Evolutionary conservation across 1,139 yeast species (phyloP).

Genomic region (Taphrina sp.): DNA sequence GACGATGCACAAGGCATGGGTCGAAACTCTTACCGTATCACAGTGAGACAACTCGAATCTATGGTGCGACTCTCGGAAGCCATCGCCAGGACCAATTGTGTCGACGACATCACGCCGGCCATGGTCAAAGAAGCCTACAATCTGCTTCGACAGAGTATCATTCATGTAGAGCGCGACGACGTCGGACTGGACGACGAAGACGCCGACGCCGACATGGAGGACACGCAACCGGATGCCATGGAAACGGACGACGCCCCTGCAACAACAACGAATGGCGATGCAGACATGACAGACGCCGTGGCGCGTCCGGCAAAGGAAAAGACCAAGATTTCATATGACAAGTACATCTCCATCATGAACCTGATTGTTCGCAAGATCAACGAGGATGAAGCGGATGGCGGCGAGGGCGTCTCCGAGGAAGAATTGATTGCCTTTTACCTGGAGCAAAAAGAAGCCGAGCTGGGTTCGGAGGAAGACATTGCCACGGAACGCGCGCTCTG

Average conservation of each 20-base stretch:
- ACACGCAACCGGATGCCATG: slow-evolving; percentile 21
- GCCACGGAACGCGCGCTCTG: slow-evolving; percentile 70
- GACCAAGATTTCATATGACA: slow-evolving; percentile 73
- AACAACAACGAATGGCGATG: slow-evolving; percentile 35
- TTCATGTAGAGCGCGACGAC: slow-evolving; percentile 93
- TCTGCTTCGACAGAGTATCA: slow-evolving; percentile 82
- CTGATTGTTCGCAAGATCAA: slow-evolving; percentile 67
- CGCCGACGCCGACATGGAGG: slow-evolving; percentile 41
- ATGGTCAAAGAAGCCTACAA: slow-evolving; percentile 95
- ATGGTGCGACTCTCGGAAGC: slow-evolving; percentile 94
- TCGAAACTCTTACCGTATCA: slow-evolving; percentile 79
- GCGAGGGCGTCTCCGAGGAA: slow-evolving; percentile 67
- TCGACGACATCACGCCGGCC: slow-evolving; percentile 78
- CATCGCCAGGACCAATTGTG: slow-evolving; percentile 95
- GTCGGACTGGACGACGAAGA: slow-evolving; percentile 75
- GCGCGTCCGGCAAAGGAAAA: slow-evolving; percentile 42
- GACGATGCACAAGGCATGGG: slow-evolving; percentile 94
- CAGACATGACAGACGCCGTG: slow-evolving; percentile 31
- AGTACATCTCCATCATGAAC: slow-evolving; percentile 80
- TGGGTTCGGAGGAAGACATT: slow-evolving; percentile 68
- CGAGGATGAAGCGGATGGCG: slow-evolving; percentile 54
- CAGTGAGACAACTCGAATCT: slow-evolving; percentile 92
- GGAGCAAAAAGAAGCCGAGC: slow-evolving; percentile 67
- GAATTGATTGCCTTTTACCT: slow-evolving; percentile 79
- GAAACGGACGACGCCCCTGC: slow-evolving; percentile 7